A percentile compares a stretch with the other conserved stretches of the same genome.
Evolutionary conservation across 306 rosid species (phyloP).

Genomic region (Vigna reflexopilosa): DNA sequence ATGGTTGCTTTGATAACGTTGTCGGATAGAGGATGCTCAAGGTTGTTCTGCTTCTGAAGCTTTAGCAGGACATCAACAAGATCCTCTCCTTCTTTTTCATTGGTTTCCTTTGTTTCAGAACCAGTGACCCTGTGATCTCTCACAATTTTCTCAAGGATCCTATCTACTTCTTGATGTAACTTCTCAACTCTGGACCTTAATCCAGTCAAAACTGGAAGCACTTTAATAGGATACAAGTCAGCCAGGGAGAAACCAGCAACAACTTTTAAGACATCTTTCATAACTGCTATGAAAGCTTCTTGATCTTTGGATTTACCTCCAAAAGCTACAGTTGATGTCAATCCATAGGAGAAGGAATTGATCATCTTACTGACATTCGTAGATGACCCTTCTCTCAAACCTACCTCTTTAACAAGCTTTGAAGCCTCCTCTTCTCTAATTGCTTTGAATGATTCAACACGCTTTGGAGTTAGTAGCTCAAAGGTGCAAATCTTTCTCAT

Average conservation of each 20-base stretch:
- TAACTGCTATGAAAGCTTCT: neutral
- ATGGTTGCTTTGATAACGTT: constrained; percentile 41
- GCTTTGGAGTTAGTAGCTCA: constrained; percentile 38
- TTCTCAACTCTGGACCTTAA: constrained; percentile 14
- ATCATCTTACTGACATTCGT: constrained; percentile 40
- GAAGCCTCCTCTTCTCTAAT: constrained; percentile 36
- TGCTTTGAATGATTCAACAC: constrained; percentile 36
- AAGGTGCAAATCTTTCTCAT: constrained; percentile 41
- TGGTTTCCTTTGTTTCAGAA: neutral
- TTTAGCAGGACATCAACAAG: constrained; percentile 46
- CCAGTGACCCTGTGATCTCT: constrained; percentile 1
- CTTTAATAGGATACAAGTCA: constrained; percentile 41
- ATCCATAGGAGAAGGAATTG: neutral
- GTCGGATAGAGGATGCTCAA: constrained; percentile 38
- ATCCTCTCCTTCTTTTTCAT: constrained; percentile 35
- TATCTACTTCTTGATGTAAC: constrained; percentile 17
- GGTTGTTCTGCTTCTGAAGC: constrained; percentile 37
- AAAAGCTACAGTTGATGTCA: constrained; percentile 29
- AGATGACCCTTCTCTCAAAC: constrained; percentile 31
- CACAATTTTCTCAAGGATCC: constrained; percentile 31
- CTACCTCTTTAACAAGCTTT: constrained; percentile 27
- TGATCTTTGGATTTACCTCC: constrained; percentile 35
- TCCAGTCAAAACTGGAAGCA: constrained; percentile 41
- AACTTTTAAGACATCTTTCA: constrained; percentile 5
- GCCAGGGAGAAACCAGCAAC: constrained; percentile 38